Evolutionary conservation across 2,329 filamentous ascomycete species (phyloP).

Genomic region (Purpureocillium takamizusanense): DNA sequence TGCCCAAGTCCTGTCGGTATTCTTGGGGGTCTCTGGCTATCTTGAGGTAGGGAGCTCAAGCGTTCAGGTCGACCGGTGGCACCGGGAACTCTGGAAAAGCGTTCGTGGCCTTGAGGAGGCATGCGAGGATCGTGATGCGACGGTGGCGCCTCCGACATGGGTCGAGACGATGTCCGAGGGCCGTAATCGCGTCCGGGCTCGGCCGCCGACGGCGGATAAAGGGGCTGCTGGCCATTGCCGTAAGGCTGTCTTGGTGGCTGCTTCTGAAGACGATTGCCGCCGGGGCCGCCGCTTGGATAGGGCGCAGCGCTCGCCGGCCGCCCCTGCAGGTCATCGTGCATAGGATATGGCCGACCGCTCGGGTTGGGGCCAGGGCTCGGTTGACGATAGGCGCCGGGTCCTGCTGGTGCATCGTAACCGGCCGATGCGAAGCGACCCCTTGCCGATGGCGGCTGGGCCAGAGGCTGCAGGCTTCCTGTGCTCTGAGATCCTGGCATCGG

Average conservation of each 20-base stretch:
- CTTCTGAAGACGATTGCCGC: slow-evolving; percentile 21
- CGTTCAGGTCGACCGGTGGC: slow-evolving; percentile 21
- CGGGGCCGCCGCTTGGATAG: slow-evolving; percentile 18
- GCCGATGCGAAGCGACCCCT: slow-evolving; percentile 33
- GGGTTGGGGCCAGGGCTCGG: slow-evolving; percentile 24
- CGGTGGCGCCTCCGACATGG: slow-evolving; percentile 10
- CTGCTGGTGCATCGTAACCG: slow-evolving; percentile 33
- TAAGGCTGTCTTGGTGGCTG: slow-evolving; percentile 10
- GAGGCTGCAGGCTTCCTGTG: slow-evolving; percentile 35
- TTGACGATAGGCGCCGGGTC: slow-evolving; percentile 29
- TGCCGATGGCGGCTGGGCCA: slow-evolving; percentile 16
- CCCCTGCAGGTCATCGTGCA: slow-evolving; percentile 10
- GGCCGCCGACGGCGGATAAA: slow-evolving; percentile 10
- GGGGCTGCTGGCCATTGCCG: background rate
- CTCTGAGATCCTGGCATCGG: slow-evolving; percentile 35
- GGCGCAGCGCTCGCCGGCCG: slow-evolving; percentile 17
- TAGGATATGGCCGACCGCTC: slow-evolving; percentile 9
- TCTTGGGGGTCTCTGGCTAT: slow-evolving; percentile 11
- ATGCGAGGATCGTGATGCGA: slow-evolving; percentile 7
- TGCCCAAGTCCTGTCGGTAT: slow-evolving; percentile 10
- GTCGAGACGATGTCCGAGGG: slow-evolving; percentile 20
- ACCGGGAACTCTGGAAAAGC: slow-evolving; percentile 21
- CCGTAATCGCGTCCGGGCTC: slow-evolving; percentile 28
- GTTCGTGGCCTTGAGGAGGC: slow-evolving; percentile 13
- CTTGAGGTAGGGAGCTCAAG: slow-evolving; percentile 21